A percentile compares a stretch with the other conserved stretches of the same genome.
phyloP scores from a whole-genome alignment of 2,329 filamentous ascomycete species.

The Chaetothyriales sp. region DNA sequence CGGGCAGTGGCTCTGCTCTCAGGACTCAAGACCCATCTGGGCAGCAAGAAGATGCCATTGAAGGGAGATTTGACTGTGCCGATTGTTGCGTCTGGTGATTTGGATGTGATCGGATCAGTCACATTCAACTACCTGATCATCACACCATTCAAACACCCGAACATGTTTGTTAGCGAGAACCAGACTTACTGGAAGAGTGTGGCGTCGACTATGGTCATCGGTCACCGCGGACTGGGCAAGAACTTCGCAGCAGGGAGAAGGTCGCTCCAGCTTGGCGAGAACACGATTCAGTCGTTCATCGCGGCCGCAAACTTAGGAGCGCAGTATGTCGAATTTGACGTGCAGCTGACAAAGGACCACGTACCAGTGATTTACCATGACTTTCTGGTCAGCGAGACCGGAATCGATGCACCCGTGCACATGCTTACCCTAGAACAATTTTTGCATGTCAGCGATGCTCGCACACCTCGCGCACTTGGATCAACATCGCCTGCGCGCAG shows the following conservation, averaged over 20 bases:
- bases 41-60: slow-evolving; percentile 73
- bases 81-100: slow-evolving; percentile 62
- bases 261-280: slow-evolving; percentile 87
- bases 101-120: slow-evolving; percentile 85
- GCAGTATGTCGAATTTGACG: slow-evolving; percentile 60
- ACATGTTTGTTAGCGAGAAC: slow-evolving; percentile 77
- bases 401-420: slow-evolving; percentile 91
- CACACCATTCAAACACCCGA: slow-evolving; percentile 83
- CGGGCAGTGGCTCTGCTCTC: slow-evolving; percentile 78
- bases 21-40: slow-evolving; percentile 67
- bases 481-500: slow-evolving; percentile 29
- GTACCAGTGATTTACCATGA: slow-evolving; percentile 98
- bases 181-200: slow-evolving; percentile 96
- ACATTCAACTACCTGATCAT: slow-evolving; percentile 96
- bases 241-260: slow-evolving; percentile 64
- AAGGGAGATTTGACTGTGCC: slow-evolving; percentile 88
- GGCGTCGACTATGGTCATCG: slow-evolving; percentile 69
- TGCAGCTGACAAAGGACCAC: slow-evolving; percentile 96
- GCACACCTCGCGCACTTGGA: slow-evolving; percentile 31
- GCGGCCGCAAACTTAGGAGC: slow-evolving; percentile 85
- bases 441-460: slow-evolving; percentile 59
- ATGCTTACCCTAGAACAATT: slow-evolving; percentile 92
- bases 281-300: slow-evolving; percentile 90
- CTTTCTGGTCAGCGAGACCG: slow-evolving; percentile 93
- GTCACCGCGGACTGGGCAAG: slow-evolving; percentile 68